A percentile compares a stretch with the other conserved stretches of the same genome.
Conservation (phyloP, 306 rosid species). For the Cucurbita argyrosperma region DNA sequence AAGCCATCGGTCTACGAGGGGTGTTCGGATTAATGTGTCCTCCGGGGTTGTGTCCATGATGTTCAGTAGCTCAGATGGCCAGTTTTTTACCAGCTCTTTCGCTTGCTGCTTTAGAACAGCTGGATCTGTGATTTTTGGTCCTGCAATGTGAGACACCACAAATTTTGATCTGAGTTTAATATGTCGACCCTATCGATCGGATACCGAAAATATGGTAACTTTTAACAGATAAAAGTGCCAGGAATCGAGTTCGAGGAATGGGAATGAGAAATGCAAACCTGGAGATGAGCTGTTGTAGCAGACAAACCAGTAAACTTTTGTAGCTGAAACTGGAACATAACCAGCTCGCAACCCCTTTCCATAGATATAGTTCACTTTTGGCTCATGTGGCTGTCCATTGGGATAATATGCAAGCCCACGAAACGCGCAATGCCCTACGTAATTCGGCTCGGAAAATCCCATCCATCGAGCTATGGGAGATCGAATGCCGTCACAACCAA, state of each 20-base stretch:
- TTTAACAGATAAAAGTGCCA: neutral
- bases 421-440: conserved; percentile 56
- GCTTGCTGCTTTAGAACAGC: conserved; percentile 47
- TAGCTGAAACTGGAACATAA: conserved; percentile 67
- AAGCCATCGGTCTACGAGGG: conserved; percentile 78
- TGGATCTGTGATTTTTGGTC: conserved; percentile 47
- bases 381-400: conserved; percentile 48
- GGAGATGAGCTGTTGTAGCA: conserved; percentile 68
- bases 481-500: conserved; percentile 81
- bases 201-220: neutral
- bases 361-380: conserved; percentile 51
- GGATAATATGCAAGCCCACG: conserved; percentile 65
- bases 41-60: conserved; percentile 53
- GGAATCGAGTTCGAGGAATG: neutral
- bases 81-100: conserved; percentile 36
- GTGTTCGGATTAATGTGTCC: conserved; percentile 43
- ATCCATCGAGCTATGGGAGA: conserved; percentile 81
- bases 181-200: neutral
- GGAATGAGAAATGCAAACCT: conserved; percentile 23
- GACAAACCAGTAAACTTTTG: conserved; percentile 89
- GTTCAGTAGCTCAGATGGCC: conserved; percentile 44
- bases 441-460: conserved; percentile 65
- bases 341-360: conserved; percentile 80
- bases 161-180: neutral
- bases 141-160: conserved; percentile 16